These are phyloP conservation scores for Liquidambar formosana DNA, from an alignment of 164 flowering plant species.

Conservation along the genomic window DNA sequence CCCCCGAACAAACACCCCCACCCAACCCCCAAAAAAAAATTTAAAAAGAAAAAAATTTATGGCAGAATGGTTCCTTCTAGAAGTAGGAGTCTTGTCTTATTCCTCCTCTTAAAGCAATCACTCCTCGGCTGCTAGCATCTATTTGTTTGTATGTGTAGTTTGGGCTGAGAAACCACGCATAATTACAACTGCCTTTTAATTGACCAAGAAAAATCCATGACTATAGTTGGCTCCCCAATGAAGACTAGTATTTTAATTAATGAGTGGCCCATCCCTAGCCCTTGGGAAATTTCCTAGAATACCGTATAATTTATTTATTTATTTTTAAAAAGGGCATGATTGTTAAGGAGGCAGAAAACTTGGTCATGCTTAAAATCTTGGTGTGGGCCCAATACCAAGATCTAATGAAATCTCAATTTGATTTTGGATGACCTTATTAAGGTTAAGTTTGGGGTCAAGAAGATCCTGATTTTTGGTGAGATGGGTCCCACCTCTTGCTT, in stretches of 20 bases:
- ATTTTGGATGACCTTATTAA: conserved; percentile 12
- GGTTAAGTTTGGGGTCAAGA: conserved; percentile 2
- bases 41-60: no score
- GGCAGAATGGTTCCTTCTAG: no score
- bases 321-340: no score
- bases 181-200: background rate
- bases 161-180: background rate
- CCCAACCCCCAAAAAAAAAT: no score
- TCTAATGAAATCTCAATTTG: conserved; percentile 10
- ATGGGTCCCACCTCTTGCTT: background rate
- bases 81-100: no score
- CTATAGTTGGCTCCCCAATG: background rate
- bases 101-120: no score
- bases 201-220: background rate
- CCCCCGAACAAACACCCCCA: no score
- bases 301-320: no score
- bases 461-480: background rate
- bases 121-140: no score
- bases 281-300: background rate
- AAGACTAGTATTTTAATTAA: background rate
- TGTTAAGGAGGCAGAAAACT: background rate
- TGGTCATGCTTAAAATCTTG: background rate
- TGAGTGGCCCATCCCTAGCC: background rate
- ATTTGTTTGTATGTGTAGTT: no score
- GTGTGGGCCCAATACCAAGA: conserved; percentile 4